Evolutionary conservation across 495 filamentous ascomycete genomes (phyloP).

Genomic region (Tuber borchii): DNA sequence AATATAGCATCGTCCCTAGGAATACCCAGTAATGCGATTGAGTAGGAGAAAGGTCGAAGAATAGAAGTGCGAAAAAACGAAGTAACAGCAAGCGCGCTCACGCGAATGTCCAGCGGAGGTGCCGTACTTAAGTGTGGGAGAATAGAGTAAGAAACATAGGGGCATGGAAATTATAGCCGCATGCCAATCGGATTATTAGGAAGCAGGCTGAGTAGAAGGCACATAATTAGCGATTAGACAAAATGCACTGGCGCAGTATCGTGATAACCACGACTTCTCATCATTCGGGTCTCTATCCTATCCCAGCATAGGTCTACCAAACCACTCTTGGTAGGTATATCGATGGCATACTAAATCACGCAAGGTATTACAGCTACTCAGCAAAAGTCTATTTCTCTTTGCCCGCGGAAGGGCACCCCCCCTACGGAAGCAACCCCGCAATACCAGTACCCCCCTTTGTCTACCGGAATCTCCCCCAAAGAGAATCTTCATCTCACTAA

Average conservation of each 20-base stretch:
- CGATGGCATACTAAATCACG: no score
- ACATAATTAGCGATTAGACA: not conserved
- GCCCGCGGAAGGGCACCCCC: no score
- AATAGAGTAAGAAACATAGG: no score
- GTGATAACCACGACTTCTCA: no score
- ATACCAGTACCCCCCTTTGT: no score
- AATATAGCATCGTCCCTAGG: not conserved
- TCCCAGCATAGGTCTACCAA: not conserved
- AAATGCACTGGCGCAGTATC: not conserved
- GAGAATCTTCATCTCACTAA: no score
- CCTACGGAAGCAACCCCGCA: no score
- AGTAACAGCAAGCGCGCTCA: not conserved
- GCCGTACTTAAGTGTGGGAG: not conserved
- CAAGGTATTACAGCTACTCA: no score
- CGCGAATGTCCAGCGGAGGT: not conserved
- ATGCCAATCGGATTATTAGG: not conserved
- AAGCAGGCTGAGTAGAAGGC: not conserved
- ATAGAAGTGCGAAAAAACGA: no score
- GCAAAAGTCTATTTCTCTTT: no score
- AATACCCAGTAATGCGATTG: not conserved
- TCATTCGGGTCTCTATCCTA: not conserved
- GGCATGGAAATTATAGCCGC: not conserved
- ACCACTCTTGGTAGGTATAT: no score
- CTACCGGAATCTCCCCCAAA: no score
- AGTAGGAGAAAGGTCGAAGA: not conserved